A percentile compares a stretch with the other conserved stretches of the same genome.
phyloP scores from a whole-genome alignment of 2,329 filamentous ascomycete genomes.

The Xylaria sp. region DNA sequence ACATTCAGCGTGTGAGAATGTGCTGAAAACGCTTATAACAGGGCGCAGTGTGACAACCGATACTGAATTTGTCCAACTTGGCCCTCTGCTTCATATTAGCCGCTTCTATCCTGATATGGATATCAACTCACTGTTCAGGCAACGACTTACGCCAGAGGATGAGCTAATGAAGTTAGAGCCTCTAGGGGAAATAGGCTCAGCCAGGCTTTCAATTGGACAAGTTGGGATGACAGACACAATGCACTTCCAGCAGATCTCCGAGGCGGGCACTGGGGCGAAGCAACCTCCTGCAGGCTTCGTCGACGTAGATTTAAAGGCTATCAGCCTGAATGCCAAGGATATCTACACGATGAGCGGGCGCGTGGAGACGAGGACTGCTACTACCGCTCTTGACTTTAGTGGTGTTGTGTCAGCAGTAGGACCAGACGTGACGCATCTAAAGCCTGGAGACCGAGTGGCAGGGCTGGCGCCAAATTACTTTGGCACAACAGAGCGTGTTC shows the following conservation, averaged over 20 bases:
- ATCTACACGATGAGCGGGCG: conserved; percentile 37
- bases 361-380: background rate
- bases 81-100: conserved; percentile 40
- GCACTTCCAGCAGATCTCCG: conserved; percentile 33
- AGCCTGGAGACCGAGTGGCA: conserved; percentile 15
- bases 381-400: conserved; percentile 13
- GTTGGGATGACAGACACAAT: conserved; percentile 46
- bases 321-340: conserved; percentile 45
- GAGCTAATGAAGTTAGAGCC: background rate
- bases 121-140: conserved; percentile 36
- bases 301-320: conserved; percentile 23
- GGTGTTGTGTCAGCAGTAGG: conserved; percentile 16
- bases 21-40: background rate
- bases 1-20: conserved; percentile 2
- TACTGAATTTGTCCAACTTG: conserved; percentile 34
- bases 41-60: background rate
- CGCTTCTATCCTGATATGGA: conserved; percentile 40
- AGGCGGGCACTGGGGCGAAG: background rate
- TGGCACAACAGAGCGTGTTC: conserved; percentile 12
- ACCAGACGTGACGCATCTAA: background rate
- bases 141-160: background rate
- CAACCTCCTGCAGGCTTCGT: conserved; percentile 18
- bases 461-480: conserved; percentile 10
- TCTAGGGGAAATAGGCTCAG: background rate
- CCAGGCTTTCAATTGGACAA: conserved; percentile 6